A percentile compares a stretch with the other conserved stretches of the same genome.
These are phyloP conservation scores for Sclerotinia nivalis DNA, from an alignment of 2,329 filamentous ascomycete species.

Conservation along the genomic window DNA sequence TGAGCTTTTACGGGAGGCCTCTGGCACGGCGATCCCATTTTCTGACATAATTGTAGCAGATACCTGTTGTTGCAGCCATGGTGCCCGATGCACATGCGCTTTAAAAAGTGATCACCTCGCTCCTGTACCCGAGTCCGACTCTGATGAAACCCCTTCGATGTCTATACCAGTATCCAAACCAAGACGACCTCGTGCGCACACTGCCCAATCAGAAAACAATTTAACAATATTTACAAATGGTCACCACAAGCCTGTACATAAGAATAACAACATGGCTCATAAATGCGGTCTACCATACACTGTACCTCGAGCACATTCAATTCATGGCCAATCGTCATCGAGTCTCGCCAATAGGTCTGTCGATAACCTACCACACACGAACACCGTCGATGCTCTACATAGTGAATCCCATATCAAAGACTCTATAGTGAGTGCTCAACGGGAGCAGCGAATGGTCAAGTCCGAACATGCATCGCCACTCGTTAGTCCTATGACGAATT, in stretches of 20 bases:
- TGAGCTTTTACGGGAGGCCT: conserved; percentile 40
- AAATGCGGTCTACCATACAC: conserved; percentile 61
- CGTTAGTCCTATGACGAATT: conserved; percentile 50
- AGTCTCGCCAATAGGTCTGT: conserved; percentile 51
- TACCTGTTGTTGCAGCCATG: conserved; percentile 71
- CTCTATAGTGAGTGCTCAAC: conserved; percentile 42
- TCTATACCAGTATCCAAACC: conserved; percentile 45
- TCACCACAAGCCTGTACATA: conserved; percentile 62
- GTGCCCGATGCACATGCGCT: conserved; percentile 64
- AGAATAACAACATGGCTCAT: conserved; percentile 60
- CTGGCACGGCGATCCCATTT: conserved; percentile 36
- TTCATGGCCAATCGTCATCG: conserved; percentile 52
- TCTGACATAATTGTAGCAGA: conserved; percentile 49
- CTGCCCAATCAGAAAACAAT: conserved; percentile 59
- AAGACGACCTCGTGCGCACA: conserved; percentile 60
- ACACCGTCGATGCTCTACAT: conserved; percentile 45
- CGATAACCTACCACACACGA: conserved; percentile 47
- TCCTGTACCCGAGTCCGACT: conserved; percentile 64
- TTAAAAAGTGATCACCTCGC: conserved; percentile 65
- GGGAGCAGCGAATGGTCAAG: conserved; percentile 54
- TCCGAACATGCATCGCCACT: conserved; percentile 64
- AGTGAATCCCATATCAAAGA: conserved; percentile 43
- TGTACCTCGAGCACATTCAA: conserved; percentile 58
- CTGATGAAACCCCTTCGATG: conserved; percentile 50
- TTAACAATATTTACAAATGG: conserved; percentile 64